Conservation (phyloP, 768 basidiomycete genomes). For the Kwoniella newhampshirensis region DNA sequence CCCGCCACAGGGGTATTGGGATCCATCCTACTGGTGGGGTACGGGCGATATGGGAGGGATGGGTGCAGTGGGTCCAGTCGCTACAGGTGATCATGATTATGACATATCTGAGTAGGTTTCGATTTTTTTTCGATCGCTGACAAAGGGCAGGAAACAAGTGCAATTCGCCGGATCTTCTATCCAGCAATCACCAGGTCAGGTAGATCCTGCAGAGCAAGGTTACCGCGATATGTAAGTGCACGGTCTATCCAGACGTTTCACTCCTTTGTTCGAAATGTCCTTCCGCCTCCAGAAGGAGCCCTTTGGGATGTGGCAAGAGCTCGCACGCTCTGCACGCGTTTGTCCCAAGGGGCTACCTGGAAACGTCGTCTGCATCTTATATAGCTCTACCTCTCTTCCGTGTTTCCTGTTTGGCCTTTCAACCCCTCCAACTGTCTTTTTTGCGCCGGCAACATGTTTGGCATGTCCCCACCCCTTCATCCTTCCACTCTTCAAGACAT, state of each 20-base stretch:
- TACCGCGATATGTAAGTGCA: conserved; percentile 16
- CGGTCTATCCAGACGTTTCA: background rate
- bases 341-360: too few relatives aligned
- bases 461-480: conserved; percentile 17
- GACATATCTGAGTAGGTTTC: background rate
- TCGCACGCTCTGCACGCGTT: too few relatives aligned
- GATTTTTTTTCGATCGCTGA: background rate
- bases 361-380: too few relatives aligned
- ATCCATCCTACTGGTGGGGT: conserved; percentile 25
- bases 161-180: conserved; percentile 18
- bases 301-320: too few relatives aligned
- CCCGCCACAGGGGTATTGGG: conserved; percentile 23
- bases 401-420: too few relatives aligned
- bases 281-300: too few relatives aligned
- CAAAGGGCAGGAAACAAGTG: conserved; percentile 11
- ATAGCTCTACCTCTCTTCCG: too few relatives aligned
- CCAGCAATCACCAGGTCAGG: background rate
- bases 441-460: conserved; percentile 12
- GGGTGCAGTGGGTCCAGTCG: too few relatives aligned
- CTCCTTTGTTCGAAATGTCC: too few relatives aligned
- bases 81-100: too few relatives aligned
- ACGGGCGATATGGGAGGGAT: conserved; percentile 6
- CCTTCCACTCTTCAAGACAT: conserved; percentile 8
- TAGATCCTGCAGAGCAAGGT: conserved; percentile 1
- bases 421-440: background rate